A percentile compares a stretch with the other conserved stretches of the same genome.
phyloP scores from a whole-genome alignment of 371 early-diverging fungal species.

The Sporodiniella umbellata region DNA sequence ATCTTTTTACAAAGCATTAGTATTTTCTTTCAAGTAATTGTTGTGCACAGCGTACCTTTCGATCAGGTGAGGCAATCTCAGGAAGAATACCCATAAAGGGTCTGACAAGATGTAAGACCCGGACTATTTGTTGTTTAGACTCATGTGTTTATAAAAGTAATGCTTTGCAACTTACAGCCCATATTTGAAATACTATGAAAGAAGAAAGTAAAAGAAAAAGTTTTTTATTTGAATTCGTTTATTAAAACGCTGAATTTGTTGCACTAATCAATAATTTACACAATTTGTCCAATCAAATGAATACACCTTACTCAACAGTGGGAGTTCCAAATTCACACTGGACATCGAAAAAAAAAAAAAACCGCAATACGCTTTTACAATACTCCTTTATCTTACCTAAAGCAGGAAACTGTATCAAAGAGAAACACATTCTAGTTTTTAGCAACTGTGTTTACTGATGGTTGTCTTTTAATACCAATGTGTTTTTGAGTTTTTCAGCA shows the following conservation, averaged over 20 bases:
- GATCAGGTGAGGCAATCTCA: conserved; percentile 95
- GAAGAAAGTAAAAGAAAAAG: conserved; percentile 7
- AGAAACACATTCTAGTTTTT: too few relatives aligned
- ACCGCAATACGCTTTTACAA: too few relatives aligned
- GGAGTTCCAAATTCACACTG: background rate
- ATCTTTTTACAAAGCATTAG: conserved; percentile 49
- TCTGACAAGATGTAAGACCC: conserved; percentile 95
- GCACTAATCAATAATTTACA: conserved; percentile 13
- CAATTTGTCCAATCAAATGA: conserved; percentile 17
- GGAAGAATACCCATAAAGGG: conserved; percentile 99
- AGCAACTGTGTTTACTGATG: too few relatives aligned
- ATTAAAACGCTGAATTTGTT: conserved; percentile 4
- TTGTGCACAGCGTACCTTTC: conserved; percentile 69
- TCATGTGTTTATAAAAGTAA: background rate
- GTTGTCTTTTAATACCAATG: too few relatives aligned
- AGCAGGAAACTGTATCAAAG: too few relatives aligned
- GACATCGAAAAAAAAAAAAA: too few relatives aligned
- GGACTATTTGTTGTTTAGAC: conserved; percentile 54
- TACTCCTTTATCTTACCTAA: too few relatives aligned
- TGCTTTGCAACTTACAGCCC: conserved; percentile 22
- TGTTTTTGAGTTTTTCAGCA: too few relatives aligned
- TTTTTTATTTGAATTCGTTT: background rate
- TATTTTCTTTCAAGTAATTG: background rate
- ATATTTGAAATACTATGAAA: conserved; percentile 11
- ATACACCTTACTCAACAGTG: conserved; percentile 13